phyloP scores from a whole-genome alignment of 495 filamentous ascomycete species.

The Rhypophila decipiens region DNA sequence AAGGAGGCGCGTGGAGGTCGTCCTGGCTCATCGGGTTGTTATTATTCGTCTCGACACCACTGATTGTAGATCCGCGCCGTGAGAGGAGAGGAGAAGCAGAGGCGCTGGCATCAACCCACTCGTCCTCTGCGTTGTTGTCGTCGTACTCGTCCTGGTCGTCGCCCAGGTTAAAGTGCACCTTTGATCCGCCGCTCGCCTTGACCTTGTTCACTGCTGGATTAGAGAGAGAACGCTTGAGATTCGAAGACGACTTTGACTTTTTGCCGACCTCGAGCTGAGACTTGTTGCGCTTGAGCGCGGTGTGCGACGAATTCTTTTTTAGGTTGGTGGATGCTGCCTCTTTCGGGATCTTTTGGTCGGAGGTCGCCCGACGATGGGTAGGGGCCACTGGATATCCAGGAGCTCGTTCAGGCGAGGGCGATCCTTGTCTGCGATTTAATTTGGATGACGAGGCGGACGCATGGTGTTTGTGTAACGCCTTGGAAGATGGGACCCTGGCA shows the following conservation, averaged over 20 bases:
- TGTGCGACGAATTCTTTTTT: conserved; percentile 41
- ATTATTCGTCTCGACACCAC: conserved; percentile 23
- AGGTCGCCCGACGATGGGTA: conserved; percentile 37
- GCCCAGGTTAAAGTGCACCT: conserved; percentile 48
- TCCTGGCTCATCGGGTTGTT: conserved; percentile 13
- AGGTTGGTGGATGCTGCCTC: conserved; percentile 29
- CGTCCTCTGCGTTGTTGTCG: conserved; percentile 33
- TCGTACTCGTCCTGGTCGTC: conserved; percentile 39
- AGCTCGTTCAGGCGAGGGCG: conserved; percentile 30
- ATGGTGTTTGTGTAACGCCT: conserved; percentile 41
- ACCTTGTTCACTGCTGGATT: conserved; percentile 34
- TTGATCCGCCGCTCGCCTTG: conserved; percentile 22
- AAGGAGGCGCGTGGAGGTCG: not conserved
- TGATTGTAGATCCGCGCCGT: conserved; percentile 39
- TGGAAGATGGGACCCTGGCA: conserved; percentile 36
- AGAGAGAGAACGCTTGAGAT: conserved; percentile 39
- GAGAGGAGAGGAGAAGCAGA: conserved; percentile 50
- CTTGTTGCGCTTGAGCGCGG: conserved; percentile 41
- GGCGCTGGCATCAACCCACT: conserved; percentile 51
- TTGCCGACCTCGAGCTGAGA: conserved; percentile 45
- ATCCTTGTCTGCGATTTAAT: conserved; percentile 29
- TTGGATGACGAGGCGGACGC: conserved; percentile 30
- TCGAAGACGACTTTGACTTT: conserved; percentile 38
- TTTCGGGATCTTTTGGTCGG: conserved; percentile 33
- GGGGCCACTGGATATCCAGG: conserved; percentile 20